Conservation (phyloP, 2,329 filamentous ascomycete genomes). For the Cordyceps farinosa region DNA sequence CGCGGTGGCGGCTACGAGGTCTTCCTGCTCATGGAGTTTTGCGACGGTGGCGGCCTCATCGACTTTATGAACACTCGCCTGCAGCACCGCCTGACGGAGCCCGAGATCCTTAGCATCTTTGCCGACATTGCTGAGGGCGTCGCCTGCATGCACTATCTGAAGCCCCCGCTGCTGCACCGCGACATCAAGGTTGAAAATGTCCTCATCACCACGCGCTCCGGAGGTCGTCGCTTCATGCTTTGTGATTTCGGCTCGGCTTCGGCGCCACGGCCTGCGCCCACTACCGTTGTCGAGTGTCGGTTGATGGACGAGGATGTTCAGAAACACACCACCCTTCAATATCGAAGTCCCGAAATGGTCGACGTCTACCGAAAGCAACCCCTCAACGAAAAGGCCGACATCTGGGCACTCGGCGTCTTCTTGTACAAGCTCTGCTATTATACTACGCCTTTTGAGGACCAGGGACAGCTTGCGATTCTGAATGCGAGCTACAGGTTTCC, state of each 20-base stretch:
- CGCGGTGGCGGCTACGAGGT: conserved; percentile 94
- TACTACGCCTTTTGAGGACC: conserved; percentile 96
- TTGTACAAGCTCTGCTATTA: conserved; percentile 99
- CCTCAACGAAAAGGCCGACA: conserved; percentile 98
- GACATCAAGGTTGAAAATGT: conserved; percentile 99
- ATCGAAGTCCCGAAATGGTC: conserved; percentile 97
- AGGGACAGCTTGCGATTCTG: conserved; percentile 93
- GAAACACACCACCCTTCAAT: conserved; percentile 94
- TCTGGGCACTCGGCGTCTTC: conserved; percentile 93
- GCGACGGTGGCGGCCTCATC: conserved; percentile 89
- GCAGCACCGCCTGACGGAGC: conserved; percentile 94
- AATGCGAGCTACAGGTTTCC: conserved; percentile 95
- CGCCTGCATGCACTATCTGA: conserved; percentile 98
- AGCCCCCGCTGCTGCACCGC: conserved; percentile 85
- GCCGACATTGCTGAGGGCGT: conserved; percentile 93
- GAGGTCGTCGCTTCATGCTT: conserved; percentile 81
- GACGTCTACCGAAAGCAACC: conserved; percentile 95
- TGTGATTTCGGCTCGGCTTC: conserved; percentile 97
- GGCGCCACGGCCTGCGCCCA: conserved; percentile 76
- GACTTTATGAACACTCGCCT: conserved; percentile 99
- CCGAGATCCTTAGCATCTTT: conserved; percentile 96
- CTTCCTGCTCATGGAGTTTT: conserved; percentile 97
- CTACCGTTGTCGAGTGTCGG: conserved; percentile 81
- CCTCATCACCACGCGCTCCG: conserved; percentile 69
- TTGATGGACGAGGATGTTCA: conserved; percentile 96